phyloP scores from a whole-genome alignment of 2,329 filamentous ascomycete species.

The Cryphonectria naterciae region DNA sequence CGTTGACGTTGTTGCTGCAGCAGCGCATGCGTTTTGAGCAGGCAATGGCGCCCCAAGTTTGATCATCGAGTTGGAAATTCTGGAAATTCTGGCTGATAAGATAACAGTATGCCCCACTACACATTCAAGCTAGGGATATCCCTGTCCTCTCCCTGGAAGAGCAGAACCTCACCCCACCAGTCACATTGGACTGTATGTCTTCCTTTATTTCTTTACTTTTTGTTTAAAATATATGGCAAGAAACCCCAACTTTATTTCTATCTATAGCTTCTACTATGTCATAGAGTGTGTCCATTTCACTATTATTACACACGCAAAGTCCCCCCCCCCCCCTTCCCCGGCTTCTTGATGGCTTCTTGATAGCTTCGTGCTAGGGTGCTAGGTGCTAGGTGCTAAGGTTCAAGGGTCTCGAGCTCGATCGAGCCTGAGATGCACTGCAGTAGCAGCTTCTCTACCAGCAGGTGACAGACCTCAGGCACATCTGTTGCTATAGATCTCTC shows the following conservation, averaged over 20 bases:
- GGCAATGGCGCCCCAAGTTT: slow-evolving; percentile 5
- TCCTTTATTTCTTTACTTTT: neutral
- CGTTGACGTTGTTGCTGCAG: slow-evolving; percentile 35
- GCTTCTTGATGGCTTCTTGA: no score
- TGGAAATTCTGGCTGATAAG: slow-evolving; percentile 29
- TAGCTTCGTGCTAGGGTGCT: no score
- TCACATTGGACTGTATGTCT: neutral
- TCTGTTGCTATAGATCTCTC: no score
- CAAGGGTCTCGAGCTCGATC: no score
- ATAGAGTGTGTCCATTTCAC: neutral
- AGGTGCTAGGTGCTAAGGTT: no score
- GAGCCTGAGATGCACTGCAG: no score
- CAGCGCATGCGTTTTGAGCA: slow-evolving; percentile 16
- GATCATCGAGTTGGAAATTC: slow-evolving; percentile 1
- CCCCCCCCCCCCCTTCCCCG: no score
- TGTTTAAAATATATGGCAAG: neutral
- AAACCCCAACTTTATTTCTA: neutral
- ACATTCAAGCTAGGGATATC: neutral
- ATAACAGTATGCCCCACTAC: slow-evolving; percentile 22
- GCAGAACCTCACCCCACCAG: neutral
- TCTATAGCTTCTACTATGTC: neutral
- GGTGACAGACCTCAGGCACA: no score
- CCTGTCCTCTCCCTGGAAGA: neutral
- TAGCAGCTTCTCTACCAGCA: no score
- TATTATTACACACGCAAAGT: no score